Base-by-base conservation (phyloP, 176 grass and related monocot genomes). In the Rhynchospora breviuscula region DNA sequence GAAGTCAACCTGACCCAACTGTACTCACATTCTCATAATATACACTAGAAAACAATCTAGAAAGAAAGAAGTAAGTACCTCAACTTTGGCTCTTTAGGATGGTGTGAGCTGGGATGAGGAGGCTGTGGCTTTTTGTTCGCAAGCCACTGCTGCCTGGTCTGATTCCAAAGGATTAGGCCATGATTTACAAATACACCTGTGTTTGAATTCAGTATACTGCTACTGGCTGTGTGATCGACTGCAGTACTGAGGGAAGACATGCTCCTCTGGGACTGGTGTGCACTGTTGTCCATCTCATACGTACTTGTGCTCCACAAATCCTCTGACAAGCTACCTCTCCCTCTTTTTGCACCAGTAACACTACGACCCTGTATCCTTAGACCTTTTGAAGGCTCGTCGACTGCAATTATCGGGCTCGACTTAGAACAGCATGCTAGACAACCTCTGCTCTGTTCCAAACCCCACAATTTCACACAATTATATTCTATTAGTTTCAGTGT, bases 391-490 rank as follows among this genome's bases (percentile, higher is more conserved):
- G 95, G 95, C 84, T 94, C 87, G 71, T 94, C 89, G 6, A 94
- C 95, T 10, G 92, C 90, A 62, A 59, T 93, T 83, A 91, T 87
- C 21, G 95, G 92, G 85, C 88, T 88, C 63, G 95, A 80, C 49
- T 94, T 94, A 53, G 84, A 51, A 87, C 84, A 98, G 74, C 95
- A 98, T 89, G 88, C 90, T 91, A 98, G 88, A 87, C 90, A 98
- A 98, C 95, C 86, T 93, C 95, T 98, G 95, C 84, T 91, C 95
- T 98, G 95, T 94, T 93, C 80, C 89, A 94, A 98, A 95, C 88
- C 64, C 90, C 90, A 82, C 58, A 46, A 68, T 66, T 60, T 78
- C 14, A 78, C 46, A 66, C 45, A 44, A 81, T 25, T 81, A 80
- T 80, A 81, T 63, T 43, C 29, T 54, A 81, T 81, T 63, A 81